These are phyloP conservation scores for Murraya koenigii DNA, from an alignment of 345 rosid genomes.

Conservation along the genomic window DNA sequence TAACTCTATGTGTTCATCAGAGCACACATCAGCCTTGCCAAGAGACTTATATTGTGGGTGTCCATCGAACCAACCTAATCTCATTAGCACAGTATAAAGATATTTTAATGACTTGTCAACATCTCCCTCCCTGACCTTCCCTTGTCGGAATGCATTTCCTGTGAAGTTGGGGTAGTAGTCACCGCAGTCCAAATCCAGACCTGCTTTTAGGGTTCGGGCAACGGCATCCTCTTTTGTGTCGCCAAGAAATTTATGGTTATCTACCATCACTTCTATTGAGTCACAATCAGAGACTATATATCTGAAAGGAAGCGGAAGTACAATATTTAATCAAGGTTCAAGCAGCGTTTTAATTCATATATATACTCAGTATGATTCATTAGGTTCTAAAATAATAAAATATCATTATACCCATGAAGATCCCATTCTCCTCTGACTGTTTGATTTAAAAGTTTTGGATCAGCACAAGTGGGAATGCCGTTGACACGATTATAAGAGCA, in stretches of 20 bases:
- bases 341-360: neutral
- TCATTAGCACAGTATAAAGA: conserved; percentile 50
- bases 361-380: neutral
- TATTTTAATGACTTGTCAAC: conserved; percentile 30
- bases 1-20: conserved; percentile 30
- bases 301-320: conserved; percentile 4
- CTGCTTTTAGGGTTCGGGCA: conserved; percentile 55
- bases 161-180: conserved; percentile 29
- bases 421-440: conserved; percentile 48
- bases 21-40: conserved; percentile 37
- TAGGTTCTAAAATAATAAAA: neutral
- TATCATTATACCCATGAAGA: conserved; percentile 41
- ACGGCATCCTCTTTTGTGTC: conserved; percentile 58
- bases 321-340: neutral
- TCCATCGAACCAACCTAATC: conserved; percentile 67
- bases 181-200: conserved; percentile 75
- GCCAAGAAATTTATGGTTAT: conserved; percentile 37
- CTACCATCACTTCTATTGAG: conserved; percentile 46
- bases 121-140: conserved; percentile 35
- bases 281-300: conserved; percentile 64
- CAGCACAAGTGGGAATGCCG: conserved; percentile 49
- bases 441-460: conserved; percentile 33
- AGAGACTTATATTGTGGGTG: conserved; percentile 31
- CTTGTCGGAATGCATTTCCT: conserved; percentile 36
- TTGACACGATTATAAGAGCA: conserved; percentile 48